Evolutionary conservation across 202 grass and related monocot species (phyloP), one percentile per base, ranked within the genome.

Genomic region (Schoenoplectus tabernaemontani): DNA sequence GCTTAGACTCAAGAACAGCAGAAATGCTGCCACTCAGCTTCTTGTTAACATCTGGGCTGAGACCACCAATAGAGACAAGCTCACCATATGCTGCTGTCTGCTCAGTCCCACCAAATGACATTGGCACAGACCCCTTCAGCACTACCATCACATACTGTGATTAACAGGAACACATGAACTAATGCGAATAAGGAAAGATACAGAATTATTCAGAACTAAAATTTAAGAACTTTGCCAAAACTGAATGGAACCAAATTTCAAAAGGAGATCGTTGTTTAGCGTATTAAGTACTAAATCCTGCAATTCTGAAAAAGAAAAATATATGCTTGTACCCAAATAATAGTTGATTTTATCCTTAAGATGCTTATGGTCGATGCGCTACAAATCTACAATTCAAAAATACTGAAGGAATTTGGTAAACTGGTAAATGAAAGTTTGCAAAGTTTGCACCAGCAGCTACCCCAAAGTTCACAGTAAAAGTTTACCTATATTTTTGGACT

Each of bases 81-180:
- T 97, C 89, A 20, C 94, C 94, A 48, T 94, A 94, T 56, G 94
- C 94, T 22, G 94, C 78, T 11, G 87, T 81, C 51, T 94, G 82
- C 81, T 93, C 82, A 23, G 80, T 97, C n/a, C 91, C 94, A 42
- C 89, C 91, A 36, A 93, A 94, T 44, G 91, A 80, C 86, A 98
- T 94, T 24, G 91, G 91, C n/a, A 97, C 85, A 0, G 87, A 93
- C 68, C 93, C 90, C 78, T 97, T 97, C 43, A 93, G 80, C 47
- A 93, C 82, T 61, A 97, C 78, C 93, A 97, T 93, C 78, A 93
- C 93, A 46, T 93, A 97, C 93, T 93, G 81, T 23, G 12, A 80
- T 80, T n/a, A 50, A 64, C 9, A 64, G 5, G 32, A 80, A n/a
- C 22, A 9, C 23, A 59, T 6, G 23, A 38, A 46, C 5, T 24